phyloP scores from a whole-genome alignment of 2,329 filamentous ascomycete species.

The Plenodomus tracheiphilus region DNA sequence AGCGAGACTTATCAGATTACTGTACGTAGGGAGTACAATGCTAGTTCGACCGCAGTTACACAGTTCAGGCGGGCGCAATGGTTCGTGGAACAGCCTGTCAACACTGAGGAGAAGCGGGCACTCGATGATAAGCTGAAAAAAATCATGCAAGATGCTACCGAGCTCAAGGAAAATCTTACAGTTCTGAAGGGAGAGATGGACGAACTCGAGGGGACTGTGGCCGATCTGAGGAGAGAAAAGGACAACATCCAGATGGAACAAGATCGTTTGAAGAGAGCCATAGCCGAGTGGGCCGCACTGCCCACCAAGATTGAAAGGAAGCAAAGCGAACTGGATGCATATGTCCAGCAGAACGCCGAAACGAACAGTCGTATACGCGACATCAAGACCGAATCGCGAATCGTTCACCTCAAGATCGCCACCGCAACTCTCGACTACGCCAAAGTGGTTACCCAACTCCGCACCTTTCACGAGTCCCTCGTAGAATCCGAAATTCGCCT shows the following conservation, averaged over 20 bases:
- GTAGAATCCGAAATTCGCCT: constrained; percentile 70
- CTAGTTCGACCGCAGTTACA: constrained; percentile 69
- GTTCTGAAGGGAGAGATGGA: constrained; percentile 34
- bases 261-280: constrained; percentile 65
- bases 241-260: constrained; percentile 63
- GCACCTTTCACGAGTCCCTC: constrained; percentile 63
- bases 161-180: constrained; percentile 38
- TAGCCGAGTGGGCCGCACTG: constrained; percentile 67
- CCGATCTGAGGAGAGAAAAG: constrained; percentile 5
- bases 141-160: constrained; percentile 43
- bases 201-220: neutral
- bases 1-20: constrained; percentile 59
- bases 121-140: constrained; percentile 58
- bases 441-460: constrained; percentile 65
- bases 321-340: constrained; percentile 51
- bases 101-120: constrained; percentile 64
- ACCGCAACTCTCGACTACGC: constrained; percentile 57
- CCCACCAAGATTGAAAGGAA: constrained; percentile 66
- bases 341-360: constrained; percentile 46
- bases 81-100: constrained; percentile 80
- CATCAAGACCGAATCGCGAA: constrained; percentile 48
- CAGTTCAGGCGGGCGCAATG: constrained; percentile 63
- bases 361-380: constrained; percentile 54
- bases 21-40: constrained; percentile 79
- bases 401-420: constrained; percentile 45